Evolutionary conservation across 192 early-diverging fungal species (phyloP), one percentile per base, ranked within the genome.

Genomic region (Physocladia obscura): DNA sequence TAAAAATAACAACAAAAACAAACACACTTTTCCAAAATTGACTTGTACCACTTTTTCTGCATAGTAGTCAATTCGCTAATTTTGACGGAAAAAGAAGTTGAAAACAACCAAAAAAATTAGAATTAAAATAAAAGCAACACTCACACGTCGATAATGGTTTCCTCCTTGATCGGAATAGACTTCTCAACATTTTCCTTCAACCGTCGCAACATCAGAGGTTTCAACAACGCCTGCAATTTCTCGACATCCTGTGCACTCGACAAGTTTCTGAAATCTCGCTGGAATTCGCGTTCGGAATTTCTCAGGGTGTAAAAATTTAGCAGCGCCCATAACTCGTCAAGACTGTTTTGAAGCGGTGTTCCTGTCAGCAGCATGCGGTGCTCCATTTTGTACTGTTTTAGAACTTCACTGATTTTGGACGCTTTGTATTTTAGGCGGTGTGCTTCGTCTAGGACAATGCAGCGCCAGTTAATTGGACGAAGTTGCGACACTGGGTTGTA

Each of bases 101-200:
- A 31, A 17, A 74, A 61, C 19, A 13, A 30, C 26, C 35, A 77
- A 50, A 47, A 2, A 26, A 19, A 4, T 11, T 30, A 26, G 40
- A 44, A 44, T 8, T 8, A 44, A 44, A 8, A 13, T 13, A 44
- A 44, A 13, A 44, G 40, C 8, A 44, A n/a, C n/a, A 62, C 70
- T 19, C 54, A 82, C 27, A 93, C 91, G 76, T 93, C 91, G 32
- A 94, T 87, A 27, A 94, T 87, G n/a, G 91, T 93, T 70, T 94
- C 92, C 75, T 93, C 92, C 67, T 94, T 94, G 60, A 92, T 86
- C 1, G 92, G 92, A 68, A 94, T 92, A 3, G 86, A 86, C 63
- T 89, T 91, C 74, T 94, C 92, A 4, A 94, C 92, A 76, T 94
- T 91, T 77, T 94, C 91, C 72, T 94, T 94, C 75, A 94, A 84